A percentile compares a stretch with the other conserved stretches of the same genome.
Evolutionary conservation across 139 green algal genomes (phyloP).

Genomic region (Chlorella sp.): DNA sequence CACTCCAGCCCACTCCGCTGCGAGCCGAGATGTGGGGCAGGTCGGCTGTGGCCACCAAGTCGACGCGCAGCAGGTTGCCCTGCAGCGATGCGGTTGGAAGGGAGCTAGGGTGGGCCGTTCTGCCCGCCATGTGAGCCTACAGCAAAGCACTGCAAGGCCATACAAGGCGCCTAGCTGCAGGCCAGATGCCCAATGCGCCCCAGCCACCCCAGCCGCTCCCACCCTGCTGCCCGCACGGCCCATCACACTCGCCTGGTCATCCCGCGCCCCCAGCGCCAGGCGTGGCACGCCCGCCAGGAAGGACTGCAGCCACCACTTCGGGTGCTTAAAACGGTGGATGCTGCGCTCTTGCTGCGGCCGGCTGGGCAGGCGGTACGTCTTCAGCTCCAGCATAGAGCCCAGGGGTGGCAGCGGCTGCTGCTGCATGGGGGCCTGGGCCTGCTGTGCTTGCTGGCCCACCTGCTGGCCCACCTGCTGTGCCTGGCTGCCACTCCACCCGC

Average conservation of each 20-base stretch:
- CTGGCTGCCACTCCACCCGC: not conserved
- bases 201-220: too few species aligned
- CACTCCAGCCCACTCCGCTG: not conserved
- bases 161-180: too few species aligned
- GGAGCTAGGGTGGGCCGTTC: not conserved
- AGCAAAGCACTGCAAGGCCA: too few species aligned
- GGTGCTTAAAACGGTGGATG: slow-evolving; percentile 18
- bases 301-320: slow-evolving; percentile 47
- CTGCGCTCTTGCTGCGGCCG: slow-evolving; percentile 24
- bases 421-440: not conserved
- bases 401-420: not conserved
- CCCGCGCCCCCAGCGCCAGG: slow-evolving; percentile 29
- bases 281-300: slow-evolving; percentile 41
- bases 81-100: not conserved
- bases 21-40: slow-evolving; percentile 22
- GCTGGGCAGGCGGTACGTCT: slow-evolving; percentile 31
- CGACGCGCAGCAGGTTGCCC: slow-evolving; percentile 3
- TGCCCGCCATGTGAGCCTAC: too few species aligned
- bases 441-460: not conserved
- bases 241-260: slow-evolving; percentile 14
- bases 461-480: not conserved
- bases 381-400: slow-evolving; percentile 26
- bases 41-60: slow-evolving; percentile 19
- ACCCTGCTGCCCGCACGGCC: not conserved
- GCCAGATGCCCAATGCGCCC: too few species aligned